Conservation (phyloP, 2,329 filamentous ascomycete species). For the Ciborinia camelliae region DNA sequence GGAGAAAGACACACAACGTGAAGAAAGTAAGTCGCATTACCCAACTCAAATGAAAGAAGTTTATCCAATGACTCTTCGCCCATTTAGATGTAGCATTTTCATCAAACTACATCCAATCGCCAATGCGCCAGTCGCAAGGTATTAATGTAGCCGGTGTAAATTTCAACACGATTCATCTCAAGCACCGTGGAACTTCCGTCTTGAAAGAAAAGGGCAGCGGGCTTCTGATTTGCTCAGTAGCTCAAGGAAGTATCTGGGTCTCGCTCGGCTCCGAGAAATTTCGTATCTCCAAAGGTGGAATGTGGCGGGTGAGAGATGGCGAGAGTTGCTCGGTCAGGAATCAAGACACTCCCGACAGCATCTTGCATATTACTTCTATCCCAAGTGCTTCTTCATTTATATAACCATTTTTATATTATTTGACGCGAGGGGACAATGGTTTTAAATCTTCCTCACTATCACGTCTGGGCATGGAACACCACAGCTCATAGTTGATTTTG, state of each 20-base stretch:
- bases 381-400: not conserved
- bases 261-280: constrained; percentile 22
- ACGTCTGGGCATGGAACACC: constrained; percentile 78
- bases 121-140: constrained; percentile 9
- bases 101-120: constrained; percentile 21
- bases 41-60: not conserved
- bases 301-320: constrained; percentile 26
- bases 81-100: constrained; percentile 30
- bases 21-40: constrained; percentile 27
- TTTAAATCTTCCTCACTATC: constrained; percentile 58
- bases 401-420: not conserved
- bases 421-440: not conserved
- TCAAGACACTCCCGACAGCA: not conserved
- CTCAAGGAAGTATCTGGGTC: constrained; percentile 24
- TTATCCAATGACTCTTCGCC: not conserved
- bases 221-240: constrained; percentile 25
- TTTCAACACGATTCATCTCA: constrained; percentile 22
- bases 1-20: constrained; percentile 22
- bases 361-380: constrained; percentile 6
- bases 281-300: constrained; percentile 22
- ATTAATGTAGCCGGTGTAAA: constrained; percentile 23
- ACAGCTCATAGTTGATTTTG: constrained; percentile 64
- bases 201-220: not conserved
- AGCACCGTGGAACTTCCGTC: not conserved
- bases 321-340: constrained; percentile 24